These are phyloP conservation scores for Quercus robur DNA, from an alignment of 306 rosid genomes.

Conservation along the genomic window DNA sequence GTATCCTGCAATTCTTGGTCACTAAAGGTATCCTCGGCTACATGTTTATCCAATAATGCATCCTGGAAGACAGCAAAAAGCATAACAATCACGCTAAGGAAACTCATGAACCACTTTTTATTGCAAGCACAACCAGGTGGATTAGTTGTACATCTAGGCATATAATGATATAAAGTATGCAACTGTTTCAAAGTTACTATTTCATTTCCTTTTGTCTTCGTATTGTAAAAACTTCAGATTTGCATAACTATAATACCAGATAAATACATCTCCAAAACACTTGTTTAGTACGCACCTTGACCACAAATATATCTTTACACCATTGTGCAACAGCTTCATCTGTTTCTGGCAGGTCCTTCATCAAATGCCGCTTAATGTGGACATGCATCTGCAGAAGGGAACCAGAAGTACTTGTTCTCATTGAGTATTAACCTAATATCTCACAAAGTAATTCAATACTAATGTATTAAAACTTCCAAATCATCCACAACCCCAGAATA, in stretches of 20 bases:
- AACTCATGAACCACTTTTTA: neutral
- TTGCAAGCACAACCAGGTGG: neutral
- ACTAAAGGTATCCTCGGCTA: slow-evolving; percentile 63
- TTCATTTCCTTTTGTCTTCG: neutral
- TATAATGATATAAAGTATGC: neutral
- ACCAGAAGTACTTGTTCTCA: neutral
- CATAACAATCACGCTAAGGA: slow-evolving; percentile 1
- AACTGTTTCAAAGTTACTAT: neutral
- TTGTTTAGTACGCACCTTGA: slow-evolving; percentile 48
- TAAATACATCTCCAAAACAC: neutral
- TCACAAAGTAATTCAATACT: neutral
- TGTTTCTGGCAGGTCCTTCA: slow-evolving; percentile 78
- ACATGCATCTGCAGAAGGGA: slow-evolving; percentile 69
- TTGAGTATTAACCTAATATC: neutral
- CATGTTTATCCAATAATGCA: slow-evolving; percentile 76
- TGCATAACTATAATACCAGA: neutral
- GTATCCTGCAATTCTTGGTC: slow-evolving; percentile 56
- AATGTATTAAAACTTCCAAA: neutral
- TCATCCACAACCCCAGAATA: too few relatives aligned
- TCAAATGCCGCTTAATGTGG: slow-evolving; percentile 80
- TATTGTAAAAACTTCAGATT: neutral
- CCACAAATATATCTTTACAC: slow-evolving; percentile 86
- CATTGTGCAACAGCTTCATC: slow-evolving; percentile 95
- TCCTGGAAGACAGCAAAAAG: slow-evolving; percentile 45
- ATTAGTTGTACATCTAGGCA: neutral